Evolutionary conservation across 129 eudicot genomes (phyloP).

Genomic region (Flaveria trinervia): DNA sequence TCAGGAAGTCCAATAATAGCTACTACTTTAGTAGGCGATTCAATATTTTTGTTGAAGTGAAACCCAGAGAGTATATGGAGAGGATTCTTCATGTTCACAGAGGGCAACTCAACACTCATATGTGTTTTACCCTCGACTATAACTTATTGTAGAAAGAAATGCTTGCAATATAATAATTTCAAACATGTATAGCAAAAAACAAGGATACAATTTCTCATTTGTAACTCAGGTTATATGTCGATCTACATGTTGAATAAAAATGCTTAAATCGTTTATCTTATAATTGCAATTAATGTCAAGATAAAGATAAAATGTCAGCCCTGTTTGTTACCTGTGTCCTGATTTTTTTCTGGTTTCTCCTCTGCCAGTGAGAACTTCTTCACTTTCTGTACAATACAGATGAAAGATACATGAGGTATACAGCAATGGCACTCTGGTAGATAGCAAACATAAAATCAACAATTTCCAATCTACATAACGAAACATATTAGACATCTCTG

Average conservation of each 20-base stretch:
- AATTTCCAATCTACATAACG: too few relatives aligned
- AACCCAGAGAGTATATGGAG: too few relatives aligned
- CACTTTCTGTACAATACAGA: conserved; percentile 54
- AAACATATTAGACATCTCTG: neutral
- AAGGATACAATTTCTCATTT: conserved; percentile 11
- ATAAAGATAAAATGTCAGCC: conserved; percentile 31
- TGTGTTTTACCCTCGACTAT: too few relatives aligned
- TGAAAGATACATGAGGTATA: neutral
- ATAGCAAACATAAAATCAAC: too few relatives aligned
- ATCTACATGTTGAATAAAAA: conserved; percentile 22
- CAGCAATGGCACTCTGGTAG: too few relatives aligned
- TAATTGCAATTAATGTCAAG: neutral
- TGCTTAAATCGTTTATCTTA: conserved; percentile 12
- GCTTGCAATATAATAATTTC: neutral
- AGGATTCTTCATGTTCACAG: too few relatives aligned
- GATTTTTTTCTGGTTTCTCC: conserved; percentile 31
- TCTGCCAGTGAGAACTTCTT: conserved; percentile 67
- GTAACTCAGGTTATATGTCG: conserved; percentile 2
- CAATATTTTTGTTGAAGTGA: too few relatives aligned
- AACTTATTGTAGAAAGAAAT: neutral
- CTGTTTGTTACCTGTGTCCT: conserved; percentile 31
- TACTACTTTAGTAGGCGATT: too few relatives aligned
- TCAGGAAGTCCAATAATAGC: too few relatives aligned
- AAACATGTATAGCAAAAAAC: neutral
- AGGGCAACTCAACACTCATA: too few relatives aligned